These are phyloP conservation scores for Oryza glaberrima DNA, from an alignment of 176 grass and related monocot genomes.

Conservation along the genomic window DNA sequence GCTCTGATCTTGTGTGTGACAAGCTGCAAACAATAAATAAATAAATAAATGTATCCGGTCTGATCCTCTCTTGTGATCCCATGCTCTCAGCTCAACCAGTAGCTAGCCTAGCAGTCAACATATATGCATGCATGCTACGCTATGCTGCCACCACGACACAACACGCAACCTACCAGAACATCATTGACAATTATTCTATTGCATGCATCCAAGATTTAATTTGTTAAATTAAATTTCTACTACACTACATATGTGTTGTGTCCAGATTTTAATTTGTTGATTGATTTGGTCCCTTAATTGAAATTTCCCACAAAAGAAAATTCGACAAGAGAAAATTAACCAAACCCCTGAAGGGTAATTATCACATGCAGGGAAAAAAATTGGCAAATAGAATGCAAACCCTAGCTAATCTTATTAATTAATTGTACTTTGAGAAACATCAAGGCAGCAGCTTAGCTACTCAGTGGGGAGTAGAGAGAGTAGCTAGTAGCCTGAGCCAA, in stretches of 20 bases:
- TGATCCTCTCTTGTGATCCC: conserved; percentile 38
- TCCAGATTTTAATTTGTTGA: background rate
- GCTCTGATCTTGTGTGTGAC: conserved; percentile 27
- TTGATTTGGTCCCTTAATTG: background rate
- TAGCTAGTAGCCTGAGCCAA: background rate
- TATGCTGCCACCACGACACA: conserved; percentile 47
- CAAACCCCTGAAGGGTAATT: background rate
- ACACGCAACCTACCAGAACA: conserved; percentile 33
- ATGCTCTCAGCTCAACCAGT: conserved; percentile 15
- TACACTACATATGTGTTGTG: too few species aligned
- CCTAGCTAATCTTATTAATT: conserved; percentile 60
- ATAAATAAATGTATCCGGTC: conserved; percentile 46
- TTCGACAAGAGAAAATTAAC: background rate
- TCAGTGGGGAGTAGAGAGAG: background rate
- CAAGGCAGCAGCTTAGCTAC: conserved; percentile 7
- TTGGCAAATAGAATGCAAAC: conserved; percentile 14
- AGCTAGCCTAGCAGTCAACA: conserved; percentile 31
- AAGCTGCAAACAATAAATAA: conserved; percentile 40
- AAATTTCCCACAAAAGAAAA: background rate
- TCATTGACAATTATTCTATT: conserved; percentile 4
- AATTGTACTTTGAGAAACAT: conserved; percentile 48
- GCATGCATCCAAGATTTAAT: background rate
- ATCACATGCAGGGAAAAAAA: conserved; percentile 6
- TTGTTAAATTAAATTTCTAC: too few species aligned
- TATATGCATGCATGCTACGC: conserved; percentile 34